Conservation (phyloP, 768 basidiomycete genomes). For the Gyrodon lividus region DNA sequence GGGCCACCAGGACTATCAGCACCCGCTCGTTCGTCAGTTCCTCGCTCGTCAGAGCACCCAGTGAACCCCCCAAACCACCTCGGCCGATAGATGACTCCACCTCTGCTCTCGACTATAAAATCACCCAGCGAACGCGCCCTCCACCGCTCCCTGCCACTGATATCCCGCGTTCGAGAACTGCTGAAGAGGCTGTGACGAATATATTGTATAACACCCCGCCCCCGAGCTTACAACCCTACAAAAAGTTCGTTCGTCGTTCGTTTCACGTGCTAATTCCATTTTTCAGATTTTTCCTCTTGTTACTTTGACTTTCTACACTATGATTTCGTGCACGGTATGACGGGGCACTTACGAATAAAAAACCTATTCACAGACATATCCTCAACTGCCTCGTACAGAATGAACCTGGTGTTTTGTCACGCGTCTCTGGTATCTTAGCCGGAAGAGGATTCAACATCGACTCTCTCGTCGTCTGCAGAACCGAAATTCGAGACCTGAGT, state of each 20-base stretch:
- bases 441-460: slow-evolving; percentile 99
- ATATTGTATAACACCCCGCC: slow-evolving; percentile 96
- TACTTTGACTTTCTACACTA: too few relatives aligned
- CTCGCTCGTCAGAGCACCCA: slow-evolving; percentile 12
- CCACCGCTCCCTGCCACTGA: slow-evolving; percentile 87
- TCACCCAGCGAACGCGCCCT: slow-evolving; percentile 63
- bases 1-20: slow-evolving; percentile 11
- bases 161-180: slow-evolving; percentile 76
- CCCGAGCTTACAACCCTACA: slow-evolving; percentile 87
- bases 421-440: slow-evolving; percentile 96
- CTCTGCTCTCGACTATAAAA: slow-evolving; percentile 92
- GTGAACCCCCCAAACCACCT: slow-evolving; percentile 64
- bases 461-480: slow-evolving; percentile 96
- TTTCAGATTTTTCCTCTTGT: not conserved
- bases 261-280: too few relatives aligned
- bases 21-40: slow-evolving; percentile 25
- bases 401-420: slow-evolving; percentile 98
- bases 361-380: slow-evolving; percentile 66
- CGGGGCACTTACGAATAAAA: not conserved
- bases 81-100: slow-evolving; percentile 89
- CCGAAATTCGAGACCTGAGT: slow-evolving; percentile 94
- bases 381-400: slow-evolving; percentile 99
- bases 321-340: too few relatives aligned
- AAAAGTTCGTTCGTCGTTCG: slow-evolving; percentile 60
- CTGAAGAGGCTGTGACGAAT: slow-evolving; percentile 96